These are phyloP conservation scores for Corymbia maculata DNA, from an alignment of 345 rosid genomes.

Conservation along the genomic window DNA sequence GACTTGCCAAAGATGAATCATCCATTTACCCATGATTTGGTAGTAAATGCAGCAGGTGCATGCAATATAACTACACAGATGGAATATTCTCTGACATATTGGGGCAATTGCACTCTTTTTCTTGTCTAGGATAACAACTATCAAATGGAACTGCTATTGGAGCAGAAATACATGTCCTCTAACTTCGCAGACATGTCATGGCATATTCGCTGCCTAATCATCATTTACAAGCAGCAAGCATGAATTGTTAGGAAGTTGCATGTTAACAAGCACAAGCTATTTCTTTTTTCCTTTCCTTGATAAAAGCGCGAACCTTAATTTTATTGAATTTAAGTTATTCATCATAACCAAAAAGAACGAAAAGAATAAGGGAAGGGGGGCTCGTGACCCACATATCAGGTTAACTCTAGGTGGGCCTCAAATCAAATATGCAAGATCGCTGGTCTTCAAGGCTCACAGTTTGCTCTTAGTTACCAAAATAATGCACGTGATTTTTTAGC, in stretches of 20 bases:
- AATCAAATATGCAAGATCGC: not conserved
- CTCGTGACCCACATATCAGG: not conserved
- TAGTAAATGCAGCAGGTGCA: not conserved
- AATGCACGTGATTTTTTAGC: not conserved
- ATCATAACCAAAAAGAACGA: not conserved
- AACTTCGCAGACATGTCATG: not conserved
- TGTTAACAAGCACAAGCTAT: not conserved
- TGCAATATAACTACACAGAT: not conserved
- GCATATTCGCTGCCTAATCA: not conserved
- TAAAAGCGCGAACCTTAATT: not conserved
- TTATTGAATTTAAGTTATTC: not conserved
- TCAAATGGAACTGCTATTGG: not conserved
- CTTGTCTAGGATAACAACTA: not conserved
- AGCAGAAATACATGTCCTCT: not conserved
- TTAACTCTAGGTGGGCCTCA: not conserved
- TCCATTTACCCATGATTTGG: not conserved
- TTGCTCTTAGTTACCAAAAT: not conserved
- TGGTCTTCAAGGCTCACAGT: not conserved
- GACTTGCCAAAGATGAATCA: not conserved
- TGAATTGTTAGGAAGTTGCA: not conserved
- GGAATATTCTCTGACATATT: not conserved
- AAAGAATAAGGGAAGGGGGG: not conserved
- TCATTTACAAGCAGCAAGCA: not conserved
- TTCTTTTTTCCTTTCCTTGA: not conserved
- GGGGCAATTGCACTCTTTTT: not conserved